Evolutionary conservation across 805 yeast species (phyloP).

Genomic region (Grigorovia humatica): DNA sequence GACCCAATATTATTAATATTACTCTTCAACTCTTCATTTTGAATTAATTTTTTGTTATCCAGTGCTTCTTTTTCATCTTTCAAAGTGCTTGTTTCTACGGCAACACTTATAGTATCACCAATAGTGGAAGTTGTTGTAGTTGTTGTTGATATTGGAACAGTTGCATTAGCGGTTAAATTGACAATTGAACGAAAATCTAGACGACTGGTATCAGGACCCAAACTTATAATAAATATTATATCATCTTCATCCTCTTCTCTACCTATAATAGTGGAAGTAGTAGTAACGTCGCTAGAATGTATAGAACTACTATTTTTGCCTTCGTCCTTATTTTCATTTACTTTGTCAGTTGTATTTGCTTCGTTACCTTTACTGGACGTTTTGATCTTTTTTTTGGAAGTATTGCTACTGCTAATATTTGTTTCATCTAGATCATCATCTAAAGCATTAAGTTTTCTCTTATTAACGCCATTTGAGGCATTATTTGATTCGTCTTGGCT

Average conservation of each 20-base stretch:
- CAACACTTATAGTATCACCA: constrained; percentile 7
- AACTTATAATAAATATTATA: constrained; percentile 72
- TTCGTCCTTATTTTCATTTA: constrained; percentile 2
- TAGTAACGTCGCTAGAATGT: not conserved
- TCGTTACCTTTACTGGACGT: not conserved
- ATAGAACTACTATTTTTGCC: no score
- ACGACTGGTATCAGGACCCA: constrained; percentile 24
- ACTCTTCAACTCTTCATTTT: not conserved
- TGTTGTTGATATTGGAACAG: constrained; percentile 4
- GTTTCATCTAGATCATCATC: constrained; percentile 1
- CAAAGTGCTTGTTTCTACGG: constrained; percentile 1
- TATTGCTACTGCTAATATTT: constrained; percentile 6
- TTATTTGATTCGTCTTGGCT: constrained; percentile 4
- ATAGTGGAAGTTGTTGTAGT: constrained; percentile 1
- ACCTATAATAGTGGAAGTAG: constrained; percentile 3
- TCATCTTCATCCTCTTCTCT: constrained; percentile 43
- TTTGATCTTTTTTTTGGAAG: not conserved
- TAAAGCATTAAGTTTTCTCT: not conserved
- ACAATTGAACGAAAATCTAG: constrained; percentile 15
- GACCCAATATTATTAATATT: constrained; percentile 9
- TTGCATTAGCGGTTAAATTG: constrained; percentile 9
- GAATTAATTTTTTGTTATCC: not conserved
- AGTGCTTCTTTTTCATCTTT: not conserved
- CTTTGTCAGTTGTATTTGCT: not conserved
- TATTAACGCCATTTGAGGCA: not conserved